Evolutionary conservation across 2,329 filamentous ascomycete species (phyloP).

Genomic region (Pseudocercospora cruenta): DNA sequence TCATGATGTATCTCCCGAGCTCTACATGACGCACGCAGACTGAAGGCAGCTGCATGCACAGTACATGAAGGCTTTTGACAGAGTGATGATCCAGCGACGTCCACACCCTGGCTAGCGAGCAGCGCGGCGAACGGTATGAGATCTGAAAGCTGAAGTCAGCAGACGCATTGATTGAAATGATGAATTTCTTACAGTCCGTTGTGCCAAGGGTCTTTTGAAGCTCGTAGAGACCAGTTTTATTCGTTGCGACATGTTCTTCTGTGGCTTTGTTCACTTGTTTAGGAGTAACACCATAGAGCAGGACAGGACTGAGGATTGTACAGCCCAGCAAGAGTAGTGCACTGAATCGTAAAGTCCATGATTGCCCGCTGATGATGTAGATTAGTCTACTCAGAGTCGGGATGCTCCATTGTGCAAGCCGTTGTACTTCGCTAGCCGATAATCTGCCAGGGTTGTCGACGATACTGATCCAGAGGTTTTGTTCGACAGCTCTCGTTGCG

Average conservation of each 20-base stretch:
- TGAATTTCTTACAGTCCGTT: not conserved
- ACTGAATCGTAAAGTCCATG: not conserved
- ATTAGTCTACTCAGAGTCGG: not conserved
- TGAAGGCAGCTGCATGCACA: not conserved
- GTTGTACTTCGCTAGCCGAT: not conserved
- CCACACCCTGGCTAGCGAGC: not conserved
- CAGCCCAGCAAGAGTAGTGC: not conserved
- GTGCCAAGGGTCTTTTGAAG: not conserved
- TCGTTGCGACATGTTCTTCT: not conserved
- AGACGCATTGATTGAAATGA: not conserved
- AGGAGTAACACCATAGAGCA: not conserved
- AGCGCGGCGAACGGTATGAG: not conserved
- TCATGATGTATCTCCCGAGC: no score
- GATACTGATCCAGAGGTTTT: not conserved
- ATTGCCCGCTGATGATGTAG: not conserved
- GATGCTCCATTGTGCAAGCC: not conserved
- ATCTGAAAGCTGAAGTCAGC: not conserved
- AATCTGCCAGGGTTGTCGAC: not conserved
- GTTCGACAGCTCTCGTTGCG: not conserved
- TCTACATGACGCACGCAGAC: not conserved
- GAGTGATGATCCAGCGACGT: not conserved
- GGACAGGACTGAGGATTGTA: not conserved
- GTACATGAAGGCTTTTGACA: not conserved
- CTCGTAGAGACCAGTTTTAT: not conserved
- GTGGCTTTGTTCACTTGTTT: not conserved